phyloP scores from a whole-genome alignment of 2,329 filamentous ascomycete species.

The Botrytis deweyae region DNA sequence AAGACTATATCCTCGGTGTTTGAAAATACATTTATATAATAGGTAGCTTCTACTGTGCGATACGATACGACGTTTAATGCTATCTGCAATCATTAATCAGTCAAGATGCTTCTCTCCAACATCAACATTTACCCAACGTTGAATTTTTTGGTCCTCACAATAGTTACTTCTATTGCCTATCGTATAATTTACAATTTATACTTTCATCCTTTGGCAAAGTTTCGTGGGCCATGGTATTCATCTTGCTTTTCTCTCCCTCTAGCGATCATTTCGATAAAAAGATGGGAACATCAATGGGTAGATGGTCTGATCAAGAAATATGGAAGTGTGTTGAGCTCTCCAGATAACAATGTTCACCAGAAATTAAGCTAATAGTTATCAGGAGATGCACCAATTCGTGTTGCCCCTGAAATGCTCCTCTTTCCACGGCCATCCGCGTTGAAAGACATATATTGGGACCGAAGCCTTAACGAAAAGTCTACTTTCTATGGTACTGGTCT shows the following conservation, averaged over 20 bases:
- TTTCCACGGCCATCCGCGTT: constrained; percentile 41
- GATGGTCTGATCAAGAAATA: not conserved
- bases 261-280: not conserved
- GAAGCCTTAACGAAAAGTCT: constrained; percentile 41
- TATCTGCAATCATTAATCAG: not conserved
- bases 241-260: constrained; percentile 6
- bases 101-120: not conserved
- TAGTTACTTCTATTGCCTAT: not conserved
- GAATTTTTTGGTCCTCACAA: not conserved
- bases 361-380: not conserved
- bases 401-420: constrained; percentile 41
- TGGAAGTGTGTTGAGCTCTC: not conserved
- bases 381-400: constrained; percentile 32
- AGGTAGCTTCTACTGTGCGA: not conserved
- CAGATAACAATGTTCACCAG: no score
- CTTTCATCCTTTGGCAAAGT: constrained; percentile 23
- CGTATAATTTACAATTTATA: constrained; percentile 24
- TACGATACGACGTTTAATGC: not conserved
- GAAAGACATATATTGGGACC: constrained; percentile 45
- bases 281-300: constrained; percentile 1
- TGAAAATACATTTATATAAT: no score
- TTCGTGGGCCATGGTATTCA: constrained; percentile 23
- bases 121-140: not conserved
- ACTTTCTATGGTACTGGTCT: constrained; percentile 41
- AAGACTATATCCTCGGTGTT: no score